Evolutionary conservation across 2,329 filamentous ascomycete species (phyloP).

Genomic region (Didymella sp.): DNA sequence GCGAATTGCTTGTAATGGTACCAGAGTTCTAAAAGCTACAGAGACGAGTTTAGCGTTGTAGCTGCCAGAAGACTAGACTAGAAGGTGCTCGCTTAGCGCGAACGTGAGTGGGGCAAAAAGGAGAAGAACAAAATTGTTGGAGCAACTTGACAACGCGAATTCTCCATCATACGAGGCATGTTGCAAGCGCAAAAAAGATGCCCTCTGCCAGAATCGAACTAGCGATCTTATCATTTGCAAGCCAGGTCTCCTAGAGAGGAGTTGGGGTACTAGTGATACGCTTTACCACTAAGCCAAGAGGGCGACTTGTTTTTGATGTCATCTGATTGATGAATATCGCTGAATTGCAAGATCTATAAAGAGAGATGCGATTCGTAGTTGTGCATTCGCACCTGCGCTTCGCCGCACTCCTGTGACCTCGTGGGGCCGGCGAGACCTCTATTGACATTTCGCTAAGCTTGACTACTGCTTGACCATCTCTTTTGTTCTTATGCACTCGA

Average conservation of each 20-base stretch:
- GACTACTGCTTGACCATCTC: constrained; percentile 6
- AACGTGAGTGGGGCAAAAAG: constrained; percentile 1
- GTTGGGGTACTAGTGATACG: constrained; percentile 21
- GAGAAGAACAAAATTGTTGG: not conserved
- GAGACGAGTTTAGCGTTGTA: not conserved
- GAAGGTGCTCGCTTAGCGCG: constrained; percentile 7
- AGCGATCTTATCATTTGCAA: constrained; percentile 21
- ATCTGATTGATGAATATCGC: not conserved
- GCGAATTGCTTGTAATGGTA: too few species aligned
- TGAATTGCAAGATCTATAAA: not conserved
- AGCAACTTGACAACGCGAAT: not conserved
- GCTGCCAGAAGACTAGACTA: not conserved
- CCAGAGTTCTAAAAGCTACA: too few species aligned
- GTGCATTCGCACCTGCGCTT: not conserved
- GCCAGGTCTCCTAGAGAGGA: constrained; percentile 2
- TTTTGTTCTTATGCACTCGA: not conserved
- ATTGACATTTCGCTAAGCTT: constrained; percentile 13
- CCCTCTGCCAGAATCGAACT: constrained; percentile 22
- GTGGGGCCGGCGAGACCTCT: constrained; percentile 6
- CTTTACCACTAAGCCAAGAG: constrained; percentile 24
- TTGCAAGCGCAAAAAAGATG: constrained; percentile 7
- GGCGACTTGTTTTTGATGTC: not conserved
- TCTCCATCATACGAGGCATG: not conserved
- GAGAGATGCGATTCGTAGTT: not conserved
- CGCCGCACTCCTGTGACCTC: not conserved